Evolutionary conservation across 148 eudicot species (phyloP), one percentile per base, ranked within the genome.

Genomic region (Rhododendron ferrugineum): DNA sequence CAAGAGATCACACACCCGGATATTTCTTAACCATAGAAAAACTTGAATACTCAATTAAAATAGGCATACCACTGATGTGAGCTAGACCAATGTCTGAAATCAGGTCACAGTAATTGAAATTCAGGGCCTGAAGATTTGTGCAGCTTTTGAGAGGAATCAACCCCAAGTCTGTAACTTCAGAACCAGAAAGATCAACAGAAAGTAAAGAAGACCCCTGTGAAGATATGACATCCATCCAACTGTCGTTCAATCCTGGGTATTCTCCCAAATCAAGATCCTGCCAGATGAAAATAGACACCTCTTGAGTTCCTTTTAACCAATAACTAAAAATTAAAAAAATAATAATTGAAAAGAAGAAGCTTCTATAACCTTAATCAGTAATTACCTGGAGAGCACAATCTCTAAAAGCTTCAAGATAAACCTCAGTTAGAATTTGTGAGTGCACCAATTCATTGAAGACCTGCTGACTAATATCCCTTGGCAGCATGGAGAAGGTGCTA

Each of bases 161-260:
- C 83, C 97, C 97, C 64, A 79, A 86, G 79, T 94, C 94, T 40
- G 94, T 92, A 85, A 94, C 88, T 78, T 92, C 94, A 37, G 97
- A 92, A 83, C 93, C 92, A 74, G 93, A 91, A 77, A 94, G 76
- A 90, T 93, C 94, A 68, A 88, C 90, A 44, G 95, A 90, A 2
- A 94, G 95, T 84, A 94, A 85, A 86, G 97, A 93, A n/a, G 83
- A 50, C 4, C 95, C 94, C 84, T 94, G 95, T 60, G 97, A 94
- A 80, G 92, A 79, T 22, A 94, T 89, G 44, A 91, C 93, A 86
- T 92, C 93, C 94, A 93, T 91, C 97, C 97, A 94, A 84, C 84
- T 87, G 84, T 94, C 94, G 70, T 88, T 80, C 77, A 92, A 81
- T 56, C 92, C 97, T 23, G 90, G 94, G 81, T 90, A 94, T 46